Conservation (phyloP, 192 early-diverging fungal genomes). For the Cetraspora pellucida region DNA sequence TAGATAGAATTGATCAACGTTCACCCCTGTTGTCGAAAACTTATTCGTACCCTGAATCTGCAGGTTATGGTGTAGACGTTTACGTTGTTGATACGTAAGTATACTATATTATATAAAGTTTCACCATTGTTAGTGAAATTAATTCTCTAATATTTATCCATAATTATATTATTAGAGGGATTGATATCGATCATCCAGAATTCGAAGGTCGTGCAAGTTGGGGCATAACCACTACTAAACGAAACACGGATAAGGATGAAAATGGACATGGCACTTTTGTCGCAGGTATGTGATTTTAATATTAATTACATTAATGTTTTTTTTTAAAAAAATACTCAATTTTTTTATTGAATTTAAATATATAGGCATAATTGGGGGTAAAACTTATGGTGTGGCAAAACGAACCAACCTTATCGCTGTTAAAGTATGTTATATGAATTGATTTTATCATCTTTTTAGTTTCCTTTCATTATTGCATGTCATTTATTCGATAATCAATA, state of each 20-base stretch:
- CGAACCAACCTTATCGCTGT: slow-evolving; percentile 71
- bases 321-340: neutral
- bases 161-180: slow-evolving; percentile 37
- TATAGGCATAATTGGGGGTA: slow-evolving; percentile 50
- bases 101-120: neutral
- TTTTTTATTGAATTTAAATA: neutral
- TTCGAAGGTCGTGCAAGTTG: slow-evolving; percentile 59
- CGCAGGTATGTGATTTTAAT: slow-evolving; percentile 36
- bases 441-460: neutral
- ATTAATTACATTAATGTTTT: neutral
- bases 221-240: slow-evolving; percentile 44
- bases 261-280: slow-evolving; percentile 62
- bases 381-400: slow-evolving; percentile 76
- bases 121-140: neutral
- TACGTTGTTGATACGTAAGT: slow-evolving; percentile 67
- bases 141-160: neutral
- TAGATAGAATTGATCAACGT: slow-evolving; percentile 36
- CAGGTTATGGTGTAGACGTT: slow-evolving; percentile 62
- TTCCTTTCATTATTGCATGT: neutral
- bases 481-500: neutral
- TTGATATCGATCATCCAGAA: slow-evolving; percentile 52
- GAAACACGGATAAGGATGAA: slow-evolving; percentile 45
- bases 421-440: slow-evolving; percentile 45
- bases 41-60: slow-evolving; percentile 59
- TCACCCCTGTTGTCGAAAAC: slow-evolving; percentile 50